These are phyloP conservation scores for Pichia thaimueangensis DNA, from an alignment of 805 yeast species.

Conservation along the genomic window DNA sequence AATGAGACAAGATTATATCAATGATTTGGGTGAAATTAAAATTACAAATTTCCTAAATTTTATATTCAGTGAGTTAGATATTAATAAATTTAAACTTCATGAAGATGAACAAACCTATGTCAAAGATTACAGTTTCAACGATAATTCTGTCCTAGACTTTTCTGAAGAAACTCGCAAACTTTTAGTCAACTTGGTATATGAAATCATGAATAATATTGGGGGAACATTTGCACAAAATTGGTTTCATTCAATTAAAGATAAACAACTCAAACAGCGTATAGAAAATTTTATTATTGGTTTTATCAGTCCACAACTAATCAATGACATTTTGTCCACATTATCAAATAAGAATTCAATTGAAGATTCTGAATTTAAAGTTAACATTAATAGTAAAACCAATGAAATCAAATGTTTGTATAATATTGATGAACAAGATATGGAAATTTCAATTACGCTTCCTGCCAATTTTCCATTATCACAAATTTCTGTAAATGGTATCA, in stretches of 20 bases:
- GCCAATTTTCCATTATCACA: slow-evolving; percentile 68
- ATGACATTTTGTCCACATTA: slow-evolving; percentile 40
- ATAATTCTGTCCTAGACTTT: slow-evolving; percentile 12
- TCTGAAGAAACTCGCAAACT: slow-evolving; percentile 34
- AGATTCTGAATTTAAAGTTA: slow-evolving; percentile 49
- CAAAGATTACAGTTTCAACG: slow-evolving; percentile 19
- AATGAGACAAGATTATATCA: slow-evolving; percentile 54
- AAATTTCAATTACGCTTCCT: slow-evolving; percentile 71
- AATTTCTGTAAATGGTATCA: slow-evolving; percentile 69
- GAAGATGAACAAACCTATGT: slow-evolving; percentile 23
- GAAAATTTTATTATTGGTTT: slow-evolving; percentile 55
- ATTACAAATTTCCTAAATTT: slow-evolving; percentile 46
- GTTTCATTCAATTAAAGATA: slow-evolving; percentile 65
- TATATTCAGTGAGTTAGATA: slow-evolving; percentile 48
- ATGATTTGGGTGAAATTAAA: slow-evolving; percentile 47
- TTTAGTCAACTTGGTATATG: slow-evolving; percentile 45
- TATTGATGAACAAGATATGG: slow-evolving; percentile 84
- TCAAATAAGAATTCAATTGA: slow-evolving; percentile 25
- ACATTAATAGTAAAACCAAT: slow-evolving; percentile 50
- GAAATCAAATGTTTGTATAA: slow-evolving; percentile 69
- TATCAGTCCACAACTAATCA: slow-evolving; percentile 60
- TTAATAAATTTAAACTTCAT: slow-evolving; percentile 20
- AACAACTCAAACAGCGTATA: slow-evolving; percentile 51
- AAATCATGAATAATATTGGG: slow-evolving; percentile 45
- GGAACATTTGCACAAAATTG: slow-evolving; percentile 59